Evolutionary conservation across 805 yeast species (phyloP).

Genomic region (Spathaspora girioi): DNA sequence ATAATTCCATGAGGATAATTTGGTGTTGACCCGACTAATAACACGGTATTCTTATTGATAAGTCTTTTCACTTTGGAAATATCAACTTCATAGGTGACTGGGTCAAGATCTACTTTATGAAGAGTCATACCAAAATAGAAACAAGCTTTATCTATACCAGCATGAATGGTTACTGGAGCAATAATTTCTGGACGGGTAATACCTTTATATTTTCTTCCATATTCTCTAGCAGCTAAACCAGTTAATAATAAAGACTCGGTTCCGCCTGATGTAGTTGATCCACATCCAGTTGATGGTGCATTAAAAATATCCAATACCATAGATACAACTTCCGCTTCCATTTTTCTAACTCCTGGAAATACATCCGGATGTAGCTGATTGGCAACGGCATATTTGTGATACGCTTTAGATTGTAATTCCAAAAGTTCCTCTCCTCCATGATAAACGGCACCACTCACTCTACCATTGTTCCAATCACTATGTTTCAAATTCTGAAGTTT

Average conservation of each 20-base stretch:
- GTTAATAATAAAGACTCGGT: slow-evolving; percentile 88
- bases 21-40: slow-evolving; percentile 92
- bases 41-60: slow-evolving; percentile 75
- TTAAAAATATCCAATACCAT: slow-evolving; percentile 82
- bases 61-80: slow-evolving; percentile 55
- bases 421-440: slow-evolving; percentile 88
- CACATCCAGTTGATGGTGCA: slow-evolving; percentile 61
- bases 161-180: slow-evolving; percentile 89
- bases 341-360: slow-evolving; percentile 92
- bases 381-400: slow-evolving; percentile 73
- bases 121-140: slow-evolving; percentile 84
- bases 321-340: slow-evolving; percentile 92
- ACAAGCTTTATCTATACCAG: slow-evolving; percentile 92
- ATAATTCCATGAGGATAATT: slow-evolving; percentile 96
- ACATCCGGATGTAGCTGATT: slow-evolving; percentile 97
- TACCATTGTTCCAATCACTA: slow-evolving; percentile 79
- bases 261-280: slow-evolving; percentile 91
- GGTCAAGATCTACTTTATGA: slow-evolving; percentile 75
- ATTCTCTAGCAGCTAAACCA: slow-evolving; percentile 83
- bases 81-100: slow-evolving; percentile 65
- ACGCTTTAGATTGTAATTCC: slow-evolving; percentile 72
- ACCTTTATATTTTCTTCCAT: slow-evolving; percentile 55
- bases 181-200: slow-evolving; percentile 75
- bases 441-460: slow-evolving; percentile 92
- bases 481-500: slow-evolving; percentile 51